These are phyloP conservation scores for Tephrocybe sp. DNA, from an alignment of 768 basidiomycete species.

Conservation along the genomic window DNA sequence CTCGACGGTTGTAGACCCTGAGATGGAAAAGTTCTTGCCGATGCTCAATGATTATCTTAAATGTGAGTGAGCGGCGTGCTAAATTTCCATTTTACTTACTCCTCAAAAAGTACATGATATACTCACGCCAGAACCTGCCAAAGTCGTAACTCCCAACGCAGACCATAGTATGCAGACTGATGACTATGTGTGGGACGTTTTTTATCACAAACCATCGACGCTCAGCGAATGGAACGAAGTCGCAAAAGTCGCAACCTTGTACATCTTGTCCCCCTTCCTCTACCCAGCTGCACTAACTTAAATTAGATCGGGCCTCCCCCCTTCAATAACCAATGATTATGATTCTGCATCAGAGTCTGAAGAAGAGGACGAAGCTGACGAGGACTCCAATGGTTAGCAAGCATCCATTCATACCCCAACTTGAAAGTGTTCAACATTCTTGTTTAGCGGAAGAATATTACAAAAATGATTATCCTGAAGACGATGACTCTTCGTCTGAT, in stretches of 20 bases:
- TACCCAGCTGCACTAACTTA: conserved; percentile 4
- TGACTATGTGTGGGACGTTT: conserved; percentile 85
- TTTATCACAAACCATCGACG: conserved; percentile 66
- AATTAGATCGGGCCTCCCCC: conserved; percentile 62
- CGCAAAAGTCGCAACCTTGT: conserved; percentile 65
- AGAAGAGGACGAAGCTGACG: conserved; percentile 73
- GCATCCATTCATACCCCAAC: not conserved
- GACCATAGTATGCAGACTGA: conserved; percentile 21
- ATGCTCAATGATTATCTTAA: conserved; percentile 74
- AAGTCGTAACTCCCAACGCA: conserved; percentile 4
- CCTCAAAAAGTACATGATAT: conserved; percentile 29
- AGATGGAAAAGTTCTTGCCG: conserved; percentile 76
- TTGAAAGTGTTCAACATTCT: conserved; percentile 1
- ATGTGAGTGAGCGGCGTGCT: conserved; percentile 34
- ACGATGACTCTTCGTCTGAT: conserved; percentile 43
- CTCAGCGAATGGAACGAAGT: conserved; percentile 58
- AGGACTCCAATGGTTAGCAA: conserved; percentile 75
- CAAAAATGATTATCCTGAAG: conserved; percentile 83
- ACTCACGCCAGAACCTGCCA: conserved; percentile 11
- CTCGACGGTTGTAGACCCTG: conserved; percentile 40
- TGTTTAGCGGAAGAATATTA: conserved; percentile 74
- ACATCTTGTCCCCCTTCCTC: conserved; percentile 20
- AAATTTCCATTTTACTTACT: not conserved
- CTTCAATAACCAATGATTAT: conserved; percentile 48
- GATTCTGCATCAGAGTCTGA: conserved; percentile 66